Conservation (phyloP, 345 rosid genomes). For the Triadica sebifera region DNA sequence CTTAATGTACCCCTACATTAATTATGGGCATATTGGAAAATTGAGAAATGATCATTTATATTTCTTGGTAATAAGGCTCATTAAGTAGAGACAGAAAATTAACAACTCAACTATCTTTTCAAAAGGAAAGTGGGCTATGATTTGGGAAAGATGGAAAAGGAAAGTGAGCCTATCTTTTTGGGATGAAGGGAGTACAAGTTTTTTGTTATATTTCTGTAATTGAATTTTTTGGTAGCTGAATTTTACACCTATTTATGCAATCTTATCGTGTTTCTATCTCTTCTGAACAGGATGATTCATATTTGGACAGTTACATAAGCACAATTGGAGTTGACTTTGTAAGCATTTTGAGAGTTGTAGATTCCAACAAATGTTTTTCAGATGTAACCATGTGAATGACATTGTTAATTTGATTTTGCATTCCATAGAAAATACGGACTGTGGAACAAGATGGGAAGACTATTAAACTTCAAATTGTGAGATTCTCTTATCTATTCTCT, state of each 20-base stretch:
- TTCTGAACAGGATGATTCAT: slow-evolving; percentile 73
- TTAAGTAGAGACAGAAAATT: no score
- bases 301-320: slow-evolving; percentile 89
- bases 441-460: slow-evolving; percentile 93
- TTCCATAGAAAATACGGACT: slow-evolving; percentile 71
- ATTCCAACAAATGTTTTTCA: neutral
- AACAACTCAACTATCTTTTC: no score
- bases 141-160: no score
- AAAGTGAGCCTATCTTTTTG: no score
- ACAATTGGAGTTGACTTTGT: slow-evolving; percentile 94
- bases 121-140: no score
- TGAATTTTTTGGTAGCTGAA: neutral
- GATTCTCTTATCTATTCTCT: slow-evolving; percentile 3
- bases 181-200: no score
- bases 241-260: neutral
- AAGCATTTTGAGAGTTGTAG: slow-evolving; percentile 29
- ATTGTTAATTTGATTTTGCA: slow-evolving; percentile 4
- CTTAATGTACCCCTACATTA: no score
- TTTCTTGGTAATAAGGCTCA: no score
- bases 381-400: neutral
- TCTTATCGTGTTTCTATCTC: neutral
- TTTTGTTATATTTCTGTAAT: no score
- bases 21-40: no score
- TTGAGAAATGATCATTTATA: no score
- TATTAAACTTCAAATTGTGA: slow-evolving; percentile 76